Conservation (phyloP, 345 rosid species). For the Eucalyptus curtisii region DNA sequence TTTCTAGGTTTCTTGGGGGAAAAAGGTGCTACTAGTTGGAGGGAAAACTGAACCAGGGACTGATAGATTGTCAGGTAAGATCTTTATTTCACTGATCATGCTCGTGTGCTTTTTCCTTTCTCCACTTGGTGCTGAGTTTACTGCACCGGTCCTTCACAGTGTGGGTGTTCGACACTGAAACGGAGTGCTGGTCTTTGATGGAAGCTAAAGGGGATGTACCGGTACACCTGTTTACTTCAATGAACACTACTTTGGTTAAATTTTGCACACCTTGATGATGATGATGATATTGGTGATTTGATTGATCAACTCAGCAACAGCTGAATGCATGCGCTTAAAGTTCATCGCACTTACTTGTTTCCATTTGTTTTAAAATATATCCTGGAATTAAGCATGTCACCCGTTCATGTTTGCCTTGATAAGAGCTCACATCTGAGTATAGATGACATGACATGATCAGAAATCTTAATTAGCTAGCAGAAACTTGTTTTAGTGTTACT, state of each 20-base stretch:
- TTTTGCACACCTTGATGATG: neutral
- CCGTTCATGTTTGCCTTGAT: neutral
- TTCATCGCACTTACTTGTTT: neutral
- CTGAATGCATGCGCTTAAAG: neutral
- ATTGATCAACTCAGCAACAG: neutral
- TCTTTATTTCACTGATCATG: neutral
- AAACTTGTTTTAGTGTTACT: neutral
- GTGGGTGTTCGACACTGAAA: slow-evolving; percentile 86
- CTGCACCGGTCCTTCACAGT: slow-evolving; percentile 26
- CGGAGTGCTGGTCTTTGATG: slow-evolving; percentile 87
- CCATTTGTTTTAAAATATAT: neutral
- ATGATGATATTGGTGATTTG: neutral
- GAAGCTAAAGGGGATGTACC: slow-evolving; percentile 97
- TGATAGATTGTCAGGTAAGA: slow-evolving; percentile 78
- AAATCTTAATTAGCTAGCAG: neutral
- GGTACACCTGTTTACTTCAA: slow-evolving; percentile 14
- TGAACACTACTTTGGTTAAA: neutral
- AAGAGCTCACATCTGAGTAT: neutral
- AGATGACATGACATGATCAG: neutral
- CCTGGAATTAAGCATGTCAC: neutral
- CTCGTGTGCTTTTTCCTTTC: neutral
- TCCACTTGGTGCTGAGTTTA: neutral
- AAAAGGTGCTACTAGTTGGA: slow-evolving; percentile 75
- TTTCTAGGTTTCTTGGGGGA: slow-evolving; percentile 89
- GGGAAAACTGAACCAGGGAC: slow-evolving; percentile 82